Evolutionary conservation across 371 early-diverging fungal genomes (phyloP).

Genomic region (Rhizopus microsporus): DNA sequence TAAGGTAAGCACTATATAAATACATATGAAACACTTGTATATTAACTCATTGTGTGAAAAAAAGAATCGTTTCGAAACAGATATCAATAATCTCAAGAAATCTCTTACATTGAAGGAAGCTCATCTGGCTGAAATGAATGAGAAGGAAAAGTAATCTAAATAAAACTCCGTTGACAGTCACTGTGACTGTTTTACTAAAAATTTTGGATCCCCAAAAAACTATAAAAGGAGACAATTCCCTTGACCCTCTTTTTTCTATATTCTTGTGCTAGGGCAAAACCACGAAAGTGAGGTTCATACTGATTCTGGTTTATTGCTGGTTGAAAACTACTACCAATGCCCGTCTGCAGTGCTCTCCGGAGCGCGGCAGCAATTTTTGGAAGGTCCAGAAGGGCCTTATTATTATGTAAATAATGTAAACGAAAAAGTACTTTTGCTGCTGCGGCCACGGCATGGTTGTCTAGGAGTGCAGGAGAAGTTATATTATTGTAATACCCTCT

Average conservation of each 20-base stretch:
- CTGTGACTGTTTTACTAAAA: constrained; percentile 4
- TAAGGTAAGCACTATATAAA: constrained; percentile 30
- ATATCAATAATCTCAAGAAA: constrained; percentile 45
- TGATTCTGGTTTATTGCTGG: constrained; percentile 63
- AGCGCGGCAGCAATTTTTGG: constrained; percentile 56
- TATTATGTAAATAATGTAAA: constrained; percentile 27
- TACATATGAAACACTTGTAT: neutral
- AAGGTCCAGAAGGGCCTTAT: constrained; percentile 40
- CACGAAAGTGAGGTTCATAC: constrained; percentile 58
- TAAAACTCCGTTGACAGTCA: neutral
- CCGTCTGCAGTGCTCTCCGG: constrained; percentile 49
- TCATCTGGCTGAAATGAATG: constrained; percentile 50
- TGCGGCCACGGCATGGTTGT: neutral
- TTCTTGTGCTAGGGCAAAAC: constrained; percentile 63
- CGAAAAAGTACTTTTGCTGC: constrained; percentile 9
- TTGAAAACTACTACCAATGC: constrained; percentile 64
- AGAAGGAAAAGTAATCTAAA: constrained; percentile 15
- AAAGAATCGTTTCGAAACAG: constrained; percentile 51
- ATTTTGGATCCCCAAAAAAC: constrained; percentile 14
- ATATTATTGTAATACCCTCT: too few species aligned
- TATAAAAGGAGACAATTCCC: constrained; percentile 34
- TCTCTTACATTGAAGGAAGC: constrained; percentile 47
- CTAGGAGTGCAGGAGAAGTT: too few species aligned
- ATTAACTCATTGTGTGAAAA: neutral
- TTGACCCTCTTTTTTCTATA: constrained; percentile 32